A percentile compares a stretch with the other conserved stretches of the same genome.
Conservation (phyloP, 352 stramenopile species). For the Globisporangium takayamanum region DNA sequence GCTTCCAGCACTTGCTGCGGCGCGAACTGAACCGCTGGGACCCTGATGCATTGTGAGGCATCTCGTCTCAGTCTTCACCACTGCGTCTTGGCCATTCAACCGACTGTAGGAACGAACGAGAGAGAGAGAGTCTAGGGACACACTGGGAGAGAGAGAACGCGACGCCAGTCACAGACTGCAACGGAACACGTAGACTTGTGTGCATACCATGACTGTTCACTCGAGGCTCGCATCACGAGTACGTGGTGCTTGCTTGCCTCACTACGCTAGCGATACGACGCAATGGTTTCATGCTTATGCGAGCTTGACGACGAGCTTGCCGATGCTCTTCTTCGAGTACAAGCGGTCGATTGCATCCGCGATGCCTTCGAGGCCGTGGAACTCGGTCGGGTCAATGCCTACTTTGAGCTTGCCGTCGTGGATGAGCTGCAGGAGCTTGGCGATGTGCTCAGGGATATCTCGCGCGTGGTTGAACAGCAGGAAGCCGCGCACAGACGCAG, state of each 20-base stretch:
- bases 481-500: slow-evolving; percentile 27
- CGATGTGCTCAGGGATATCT: slow-evolving; percentile 28
- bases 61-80: too few relatives aligned
- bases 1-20: slow-evolving; percentile 57
- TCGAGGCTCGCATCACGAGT: too few relatives aligned
- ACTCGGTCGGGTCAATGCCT: slow-evolving; percentile 22
- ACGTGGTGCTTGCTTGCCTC: too few relatives aligned
- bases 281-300: too few relatives aligned
- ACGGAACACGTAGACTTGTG: too few relatives aligned
- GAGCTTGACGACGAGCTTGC: slow-evolving; percentile 52
- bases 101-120: too few relatives aligned
- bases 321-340: slow-evolving; percentile 26
- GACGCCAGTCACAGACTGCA: too few relatives aligned
- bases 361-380: slow-evolving; percentile 44
- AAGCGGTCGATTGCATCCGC: slow-evolving; percentile 29
- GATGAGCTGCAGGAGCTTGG: slow-evolving; percentile 33
- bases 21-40: slow-evolving; percentile 44
- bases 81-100: too few relatives aligned
- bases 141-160: too few relatives aligned
- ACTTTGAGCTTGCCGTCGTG: slow-evolving; percentile 21
- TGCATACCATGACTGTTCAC: too few relatives aligned
- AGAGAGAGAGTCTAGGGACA: too few relatives aligned
- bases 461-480: slow-evolving; percentile 26
- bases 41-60: neutral
- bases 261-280: too few relatives aligned